These are phyloP conservation scores for Senecio squalidus DNA, from an alignment of 140 eudicot species.

Conservation along the genomic window DNA sequence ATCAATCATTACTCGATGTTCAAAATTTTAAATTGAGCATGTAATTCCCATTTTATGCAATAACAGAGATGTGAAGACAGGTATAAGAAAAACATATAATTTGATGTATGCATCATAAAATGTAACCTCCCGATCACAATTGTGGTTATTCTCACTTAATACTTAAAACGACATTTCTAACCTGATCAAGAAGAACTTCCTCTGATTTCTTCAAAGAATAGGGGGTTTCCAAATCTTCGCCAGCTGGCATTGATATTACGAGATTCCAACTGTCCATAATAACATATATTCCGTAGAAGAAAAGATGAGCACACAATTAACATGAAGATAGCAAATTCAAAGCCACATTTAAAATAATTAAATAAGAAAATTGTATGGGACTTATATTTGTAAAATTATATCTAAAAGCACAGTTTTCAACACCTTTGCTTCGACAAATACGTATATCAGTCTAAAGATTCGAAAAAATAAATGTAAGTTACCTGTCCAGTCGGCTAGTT, in stretches of 20 bases:
- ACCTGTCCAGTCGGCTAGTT: slow-evolving; percentile 71
- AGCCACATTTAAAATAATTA: background rate
- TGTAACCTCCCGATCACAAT: no score
- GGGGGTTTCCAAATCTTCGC: slow-evolving; percentile 50
- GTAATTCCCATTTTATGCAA: slow-evolving; percentile 16
- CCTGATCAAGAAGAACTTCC: slow-evolving; percentile 73
- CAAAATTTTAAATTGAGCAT: background rate
- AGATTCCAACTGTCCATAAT: slow-evolving; percentile 71
- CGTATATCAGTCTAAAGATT: background rate
- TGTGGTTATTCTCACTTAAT: no score
- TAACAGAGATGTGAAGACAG: background rate
- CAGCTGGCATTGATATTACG: slow-evolving; percentile 71
- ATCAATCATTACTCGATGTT: background rate
- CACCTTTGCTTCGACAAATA: no score
- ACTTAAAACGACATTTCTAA: slow-evolving; percentile 23
- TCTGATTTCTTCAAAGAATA: slow-evolving; percentile 63
- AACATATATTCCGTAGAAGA: slow-evolving; percentile 6
- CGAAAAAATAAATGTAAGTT: slow-evolving; percentile 1
- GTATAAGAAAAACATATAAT: background rate
- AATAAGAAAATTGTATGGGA: no score
- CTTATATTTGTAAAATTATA: background rate
- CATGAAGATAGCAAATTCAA: background rate
- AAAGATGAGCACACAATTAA: slow-evolving; percentile 1
- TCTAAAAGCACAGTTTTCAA: no score
- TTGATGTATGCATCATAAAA: background rate